Conservation (phyloP, 2,329 filamentous ascomycete genomes). For the Ophiostoma himal-ulmi region DNA sequence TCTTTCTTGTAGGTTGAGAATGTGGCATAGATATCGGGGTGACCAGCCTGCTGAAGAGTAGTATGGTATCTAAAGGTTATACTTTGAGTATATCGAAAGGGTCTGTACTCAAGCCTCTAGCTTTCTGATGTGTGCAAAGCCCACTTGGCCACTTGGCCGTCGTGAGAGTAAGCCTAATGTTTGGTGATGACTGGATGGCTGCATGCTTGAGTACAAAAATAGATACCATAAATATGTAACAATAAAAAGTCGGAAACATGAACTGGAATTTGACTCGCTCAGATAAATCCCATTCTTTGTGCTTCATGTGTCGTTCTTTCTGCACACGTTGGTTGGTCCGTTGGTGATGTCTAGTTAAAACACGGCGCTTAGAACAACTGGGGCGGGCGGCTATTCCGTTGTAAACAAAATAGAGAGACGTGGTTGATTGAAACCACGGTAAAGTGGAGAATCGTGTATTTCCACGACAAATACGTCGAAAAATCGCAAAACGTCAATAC, state of each 20-base stretch:
- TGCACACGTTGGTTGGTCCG: neutral
- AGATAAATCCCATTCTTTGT: neutral
- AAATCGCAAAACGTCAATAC: neutral
- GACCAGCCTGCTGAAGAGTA: neutral
- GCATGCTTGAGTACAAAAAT: neutral
- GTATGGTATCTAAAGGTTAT: neutral
- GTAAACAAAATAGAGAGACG: neutral
- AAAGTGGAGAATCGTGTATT: neutral
- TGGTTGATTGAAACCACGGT: neutral
- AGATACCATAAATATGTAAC: neutral
- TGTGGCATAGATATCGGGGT: neutral
- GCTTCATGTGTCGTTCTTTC: slow-evolving; percentile 1
- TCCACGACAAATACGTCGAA: neutral
- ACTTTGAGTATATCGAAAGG: neutral
- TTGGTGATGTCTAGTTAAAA: neutral
- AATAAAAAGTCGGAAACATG: neutral
- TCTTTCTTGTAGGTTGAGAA: neutral
- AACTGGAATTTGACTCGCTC: neutral
- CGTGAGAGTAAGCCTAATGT: neutral
- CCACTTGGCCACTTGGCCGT: neutral
- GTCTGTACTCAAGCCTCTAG: neutral
- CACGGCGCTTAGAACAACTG: slow-evolving; percentile 3
- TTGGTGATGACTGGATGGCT: neutral
- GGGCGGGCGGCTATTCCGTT: slow-evolving; percentile 12
- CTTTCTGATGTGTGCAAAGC: neutral